Evolutionary conservation across 1,284 basidiomycete species (phyloP).

Genomic region (Ustilago lituana): DNA sequence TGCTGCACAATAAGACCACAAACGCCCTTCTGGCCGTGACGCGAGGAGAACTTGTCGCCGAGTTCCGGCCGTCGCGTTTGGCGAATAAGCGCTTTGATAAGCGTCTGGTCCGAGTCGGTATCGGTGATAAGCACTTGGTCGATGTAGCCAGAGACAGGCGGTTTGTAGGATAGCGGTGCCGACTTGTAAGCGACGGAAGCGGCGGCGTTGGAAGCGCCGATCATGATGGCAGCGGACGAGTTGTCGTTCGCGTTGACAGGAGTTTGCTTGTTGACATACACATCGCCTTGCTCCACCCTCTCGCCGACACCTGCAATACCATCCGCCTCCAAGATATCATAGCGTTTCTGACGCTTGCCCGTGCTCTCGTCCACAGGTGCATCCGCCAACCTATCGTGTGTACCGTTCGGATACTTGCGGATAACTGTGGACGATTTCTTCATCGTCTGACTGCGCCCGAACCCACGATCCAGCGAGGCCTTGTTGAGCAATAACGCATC

Average conservation of each 20-base stretch:
- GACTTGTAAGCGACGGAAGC: slow-evolving; percentile 72
- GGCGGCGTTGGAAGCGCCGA: slow-evolving; percentile 27
- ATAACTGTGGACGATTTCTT: slow-evolving; percentile 94
- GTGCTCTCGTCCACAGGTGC: slow-evolving; percentile 79
- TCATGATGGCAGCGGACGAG: slow-evolving; percentile 60
- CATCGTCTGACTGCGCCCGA: slow-evolving; percentile 95
- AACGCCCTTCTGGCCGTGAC: slow-evolving; percentile 99
- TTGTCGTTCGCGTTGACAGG: slow-evolving; percentile 84
- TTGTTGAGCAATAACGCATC: slow-evolving; percentile 97
- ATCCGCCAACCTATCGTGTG: slow-evolving; percentile 94
- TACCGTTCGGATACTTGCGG: slow-evolving; percentile 95
- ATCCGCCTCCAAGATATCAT: slow-evolving; percentile 88
- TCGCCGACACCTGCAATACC: slow-evolving; percentile 95
- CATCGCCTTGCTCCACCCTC: slow-evolving; percentile 88
- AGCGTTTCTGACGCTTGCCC: slow-evolving; percentile 80
- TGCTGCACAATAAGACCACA: slow-evolving; percentile 98
- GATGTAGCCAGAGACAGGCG: slow-evolving; percentile 82
- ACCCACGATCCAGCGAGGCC: slow-evolving; percentile 84
- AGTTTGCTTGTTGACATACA: slow-evolving; percentile 96
- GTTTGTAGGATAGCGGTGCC: slow-evolving; percentile 60
- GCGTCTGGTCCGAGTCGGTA: slow-evolving; percentile 86
- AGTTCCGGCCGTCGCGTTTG: slow-evolving; percentile 96
- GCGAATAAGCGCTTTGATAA: slow-evolving; percentile 97
- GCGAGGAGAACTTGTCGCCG: slow-evolving; percentile 97
- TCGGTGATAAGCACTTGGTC: slow-evolving; percentile 98